Evolutionary conservation across 768 basidiomycete species (phyloP).

Genomic region (Rhodotorula graminis): DNA sequence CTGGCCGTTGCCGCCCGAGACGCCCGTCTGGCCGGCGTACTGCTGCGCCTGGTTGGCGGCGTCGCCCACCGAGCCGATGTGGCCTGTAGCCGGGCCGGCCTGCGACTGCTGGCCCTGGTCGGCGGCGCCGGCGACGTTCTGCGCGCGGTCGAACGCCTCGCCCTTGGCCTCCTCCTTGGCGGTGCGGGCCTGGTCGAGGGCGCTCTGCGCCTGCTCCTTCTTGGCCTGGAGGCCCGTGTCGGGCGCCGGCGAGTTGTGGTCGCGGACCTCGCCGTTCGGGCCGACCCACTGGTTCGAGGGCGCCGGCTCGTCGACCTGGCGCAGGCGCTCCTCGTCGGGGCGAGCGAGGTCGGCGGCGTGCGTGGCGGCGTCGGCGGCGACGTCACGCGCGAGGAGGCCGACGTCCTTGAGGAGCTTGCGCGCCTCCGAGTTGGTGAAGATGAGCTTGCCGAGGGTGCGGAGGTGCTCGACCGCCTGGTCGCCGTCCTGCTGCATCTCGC

Average conservation of each 20-base stretch:
- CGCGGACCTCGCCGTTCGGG: slow-evolving; percentile 49
- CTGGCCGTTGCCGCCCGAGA: slow-evolving; percentile 16
- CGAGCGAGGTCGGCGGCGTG: slow-evolving; percentile 67
- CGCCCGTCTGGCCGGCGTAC: neutral
- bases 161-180: slow-evolving; percentile 38
- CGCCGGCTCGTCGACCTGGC: slow-evolving; percentile 64
- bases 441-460: slow-evolving; percentile 68
- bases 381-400: slow-evolving; percentile 47
- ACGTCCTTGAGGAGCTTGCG: slow-evolving; percentile 46
- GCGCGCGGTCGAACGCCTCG: slow-evolving; percentile 34
- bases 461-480: slow-evolving; percentile 72
- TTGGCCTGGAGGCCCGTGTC: slow-evolving; percentile 51
- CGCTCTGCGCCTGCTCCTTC: slow-evolving; percentile 50
- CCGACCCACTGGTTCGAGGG: slow-evolving; percentile 59
- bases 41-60: neutral
- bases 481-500: slow-evolving; percentile 53
- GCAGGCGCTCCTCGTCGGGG: slow-evolving; percentile 61
- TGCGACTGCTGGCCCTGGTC: slow-evolving; percentile 39
- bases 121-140: slow-evolving; percentile 46
- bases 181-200: slow-evolving; percentile 40
- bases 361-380: slow-evolving; percentile 55
- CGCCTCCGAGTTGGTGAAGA: slow-evolving; percentile 73
- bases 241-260: slow-evolving; percentile 54
- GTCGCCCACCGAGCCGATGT: slow-evolving; percentile 37
- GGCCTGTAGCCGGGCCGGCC: slow-evolving; percentile 33